phyloP scores from a whole-genome alignment of 2,329 filamentous ascomycete genomes.

The Orbilia javanica region DNA sequence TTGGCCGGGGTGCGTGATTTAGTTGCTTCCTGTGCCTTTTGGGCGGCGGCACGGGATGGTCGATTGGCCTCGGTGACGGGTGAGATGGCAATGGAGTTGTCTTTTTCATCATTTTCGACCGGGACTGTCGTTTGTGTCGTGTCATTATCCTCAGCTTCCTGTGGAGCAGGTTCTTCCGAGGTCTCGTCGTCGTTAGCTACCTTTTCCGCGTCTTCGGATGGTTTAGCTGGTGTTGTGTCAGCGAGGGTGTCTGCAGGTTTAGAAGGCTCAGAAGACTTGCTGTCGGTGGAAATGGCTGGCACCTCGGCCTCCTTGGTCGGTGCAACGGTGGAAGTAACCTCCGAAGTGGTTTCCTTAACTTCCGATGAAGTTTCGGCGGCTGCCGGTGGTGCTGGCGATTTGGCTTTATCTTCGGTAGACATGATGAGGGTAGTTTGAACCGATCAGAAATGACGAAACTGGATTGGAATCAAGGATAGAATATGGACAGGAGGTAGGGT shows the following conservation, averaged over 20 bases:
- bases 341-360: slow-evolving; percentile 54
- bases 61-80: slow-evolving; percentile 38
- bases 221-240: slow-evolving; percentile 41
- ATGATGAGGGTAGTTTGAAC: slow-evolving; percentile 28
- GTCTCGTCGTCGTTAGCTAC: slow-evolving; percentile 22
- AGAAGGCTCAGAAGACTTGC: slow-evolving; percentile 36
- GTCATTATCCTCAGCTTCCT: slow-evolving; percentile 32
- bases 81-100: slow-evolving; percentile 2
- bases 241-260: slow-evolving; percentile 34
- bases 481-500: neutral
- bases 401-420: slow-evolving; percentile 42
- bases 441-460: slow-evolving; percentile 3
- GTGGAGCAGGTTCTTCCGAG: slow-evolving; percentile 48
- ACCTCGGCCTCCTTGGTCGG: slow-evolving; percentile 53
- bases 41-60: slow-evolving; percentile 53
- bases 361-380: slow-evolving; percentile 51
- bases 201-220: slow-evolving; percentile 53
- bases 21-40: slow-evolving; percentile 54
- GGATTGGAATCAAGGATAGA: neutral
- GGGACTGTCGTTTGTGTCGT: slow-evolving; percentile 52
- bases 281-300: slow-evolving; percentile 43
- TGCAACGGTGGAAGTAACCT: slow-evolving; percentile 58
- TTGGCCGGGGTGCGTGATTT: slow-evolving; percentile 57
- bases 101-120: neutral
- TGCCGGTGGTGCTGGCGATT: slow-evolving; percentile 51